Base-by-base conservation (phyloP, 768 basidiomycete species). In the Russula sp. region DNA sequence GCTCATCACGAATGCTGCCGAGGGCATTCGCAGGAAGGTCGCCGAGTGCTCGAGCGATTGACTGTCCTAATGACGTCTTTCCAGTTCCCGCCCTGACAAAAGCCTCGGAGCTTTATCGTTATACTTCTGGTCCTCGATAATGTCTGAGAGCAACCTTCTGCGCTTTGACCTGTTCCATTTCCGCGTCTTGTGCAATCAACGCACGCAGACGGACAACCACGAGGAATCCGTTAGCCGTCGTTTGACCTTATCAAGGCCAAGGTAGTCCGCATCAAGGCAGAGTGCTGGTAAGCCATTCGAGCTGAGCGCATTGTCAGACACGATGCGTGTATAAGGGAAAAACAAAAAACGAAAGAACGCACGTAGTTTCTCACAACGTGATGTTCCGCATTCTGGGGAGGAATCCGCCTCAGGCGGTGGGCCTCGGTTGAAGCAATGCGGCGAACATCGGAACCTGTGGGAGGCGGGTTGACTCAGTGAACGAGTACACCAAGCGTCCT, bases 241-340 rank as follows among this genome's bases (percentile, higher is more conserved):
- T 80, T 97, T 98, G 73, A 98, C 88, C 73, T 90, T 92, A 62
- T 94, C 92, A 20, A 98, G 79, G 1, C 94, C 94, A 69, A 87
- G 96, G 73, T 98, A 95, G 65, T 96, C 94, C 16, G 85, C 80
- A 69, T 98, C 94, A 97, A 0, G 94, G 94, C 20, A 96, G 73
- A 3, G 87, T 79, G n/a, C n/a, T n/a, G 8, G 90, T 87, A 36
- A 97, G 77, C 92, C 94, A 95, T 75, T 97, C 94, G 24, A 97
- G 82, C 87, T 94, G 77, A 20, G 42, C 42, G 9, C 10, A 6
- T 2, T 9, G 22, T 54, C n/a, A 53, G 49, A 34, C 32, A 20
- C 26, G 8, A 26, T 20, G 34, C 6, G 13, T 11, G 5, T 10
- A 18, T 20, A 18, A 18, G 2, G 38, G 20, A 36, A 20, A 48